A percentile compares a stretch with the other conserved stretches of the same genome.
These are phyloP conservation scores for Anethum foeniculum DNA, from an alignment of 140 eudicot genomes.

Conservation along the genomic window DNA sequence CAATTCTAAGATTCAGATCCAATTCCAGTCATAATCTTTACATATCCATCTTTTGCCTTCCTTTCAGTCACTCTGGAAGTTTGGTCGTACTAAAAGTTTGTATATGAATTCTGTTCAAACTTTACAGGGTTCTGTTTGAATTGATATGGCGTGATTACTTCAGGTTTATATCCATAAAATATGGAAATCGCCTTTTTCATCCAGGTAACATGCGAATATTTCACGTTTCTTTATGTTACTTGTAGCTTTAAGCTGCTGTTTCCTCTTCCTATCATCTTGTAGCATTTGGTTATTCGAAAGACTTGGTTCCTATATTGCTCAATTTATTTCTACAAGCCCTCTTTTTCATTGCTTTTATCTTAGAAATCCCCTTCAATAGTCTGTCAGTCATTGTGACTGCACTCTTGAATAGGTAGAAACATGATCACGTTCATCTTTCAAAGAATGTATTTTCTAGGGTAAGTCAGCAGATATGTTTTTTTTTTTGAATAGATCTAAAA, in stretches of 20 bases:
- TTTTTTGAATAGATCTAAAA: background rate
- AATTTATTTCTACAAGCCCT: background rate
- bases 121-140: constrained; percentile 67
- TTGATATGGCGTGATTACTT: constrained; percentile 75
- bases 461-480: background rate
- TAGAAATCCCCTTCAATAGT: background rate
- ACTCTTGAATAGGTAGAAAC: background rate
- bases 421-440: background rate
- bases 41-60: background rate
- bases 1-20: background rate
- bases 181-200: constrained; percentile 50
- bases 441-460: background rate
- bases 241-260: background rate
- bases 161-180: constrained; percentile 55
- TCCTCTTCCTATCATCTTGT: background rate
- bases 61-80: constrained; percentile 6
- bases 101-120: background rate
- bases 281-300: background rate
- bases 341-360: background rate
- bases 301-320: background rate
- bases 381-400: background rate
- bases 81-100: background rate
- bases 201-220: constrained; percentile 24
- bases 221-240: background rate
- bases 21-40: background rate